Evolutionary conservation across 2,329 filamentous ascomycete species (phyloP).

Genomic region (Aspergillus neoniger): DNA sequence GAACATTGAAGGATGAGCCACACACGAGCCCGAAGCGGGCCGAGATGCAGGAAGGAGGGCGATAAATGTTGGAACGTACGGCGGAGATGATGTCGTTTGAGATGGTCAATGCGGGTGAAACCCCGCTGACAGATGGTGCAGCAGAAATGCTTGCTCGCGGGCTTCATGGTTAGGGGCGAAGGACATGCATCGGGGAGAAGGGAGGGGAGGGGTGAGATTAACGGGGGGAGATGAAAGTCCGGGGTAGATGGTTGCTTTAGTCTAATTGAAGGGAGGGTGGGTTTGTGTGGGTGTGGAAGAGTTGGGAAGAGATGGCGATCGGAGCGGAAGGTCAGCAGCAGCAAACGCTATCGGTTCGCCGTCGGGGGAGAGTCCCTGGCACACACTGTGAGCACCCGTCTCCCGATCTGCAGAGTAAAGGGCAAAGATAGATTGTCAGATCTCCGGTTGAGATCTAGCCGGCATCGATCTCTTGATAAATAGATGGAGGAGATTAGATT

Average conservation of each 20-base stretch:
- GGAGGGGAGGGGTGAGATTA: background rate
- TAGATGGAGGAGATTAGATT: too few relatives aligned
- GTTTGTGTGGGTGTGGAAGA: too few relatives aligned
- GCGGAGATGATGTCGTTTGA: conserved; percentile 50
- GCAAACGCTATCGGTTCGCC: too few relatives aligned
- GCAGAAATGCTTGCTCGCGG: conserved; percentile 43
- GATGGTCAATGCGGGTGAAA: conserved; percentile 52
- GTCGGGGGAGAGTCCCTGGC: too few relatives aligned
- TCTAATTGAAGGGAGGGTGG: background rate
- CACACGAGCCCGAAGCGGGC: background rate
- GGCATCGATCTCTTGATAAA: too few relatives aligned
- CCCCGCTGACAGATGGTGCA: conserved; percentile 48
- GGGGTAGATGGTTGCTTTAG: background rate
- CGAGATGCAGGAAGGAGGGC: background rate
- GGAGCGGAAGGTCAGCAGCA: background rate
- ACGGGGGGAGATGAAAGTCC: background rate
- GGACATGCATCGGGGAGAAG: conserved; percentile 21
- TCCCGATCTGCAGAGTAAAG: too few relatives aligned
- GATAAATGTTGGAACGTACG: conserved; percentile 35
- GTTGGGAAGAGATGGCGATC: background rate
- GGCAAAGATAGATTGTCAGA: too few relatives aligned
- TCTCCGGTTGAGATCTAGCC: too few relatives aligned
- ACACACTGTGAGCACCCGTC: too few relatives aligned
- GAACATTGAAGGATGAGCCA: background rate
- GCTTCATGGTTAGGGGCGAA: conserved; percentile 34